Evolutionary conservation across 106 monocot genomes (phyloP), one percentile per base, ranked within the genome.

Genomic region (Chionographis japonica): DNA sequence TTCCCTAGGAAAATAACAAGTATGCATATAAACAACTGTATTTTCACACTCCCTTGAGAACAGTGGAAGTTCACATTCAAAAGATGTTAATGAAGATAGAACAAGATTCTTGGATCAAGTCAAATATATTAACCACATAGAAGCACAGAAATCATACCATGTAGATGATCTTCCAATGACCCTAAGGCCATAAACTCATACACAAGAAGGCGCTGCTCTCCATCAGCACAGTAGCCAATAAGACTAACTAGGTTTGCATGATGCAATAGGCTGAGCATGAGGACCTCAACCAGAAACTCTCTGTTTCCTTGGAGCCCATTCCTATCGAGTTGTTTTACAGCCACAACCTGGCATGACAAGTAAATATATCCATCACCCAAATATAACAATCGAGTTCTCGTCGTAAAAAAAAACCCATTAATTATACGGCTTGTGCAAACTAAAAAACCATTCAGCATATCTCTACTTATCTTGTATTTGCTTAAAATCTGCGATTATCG

Each of bases 291-390:
- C 19, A 80, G 65, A 50, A 80, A 80, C 58, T 80, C 80, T 52
- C 75, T 74, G 40, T 75, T 80, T 37, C 80, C 80, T 75, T 80
- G 80, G n/a, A 80, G 64, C 4, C 79, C 79, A 63, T 80, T 68
- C 51, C 50, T 66, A 42, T 74, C 79, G 10, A 80, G 60, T 43
- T 75, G 74, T 55, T 80, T 80, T 41, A 80, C 80, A 40, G 80
- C 80, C 55, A 80, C 80, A 52, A 74, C 36, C 79, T 80, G 69
- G 55, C 11, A 37, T 8, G 12, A 67, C 53, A 54, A 3, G 52
- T 52, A 11, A 14, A 7, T 17, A 53, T 52, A 27, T 27, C 27
- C 27, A 27, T 27, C 27, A 27, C 27, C 27, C 27, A 27, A 27
- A 27, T 27, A 1, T 27, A 27, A 27, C 27, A 27, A 27, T 27